phyloP scores from a whole-genome alignment of 148 eudicot genomes.

The Cornus controversa region DNA sequence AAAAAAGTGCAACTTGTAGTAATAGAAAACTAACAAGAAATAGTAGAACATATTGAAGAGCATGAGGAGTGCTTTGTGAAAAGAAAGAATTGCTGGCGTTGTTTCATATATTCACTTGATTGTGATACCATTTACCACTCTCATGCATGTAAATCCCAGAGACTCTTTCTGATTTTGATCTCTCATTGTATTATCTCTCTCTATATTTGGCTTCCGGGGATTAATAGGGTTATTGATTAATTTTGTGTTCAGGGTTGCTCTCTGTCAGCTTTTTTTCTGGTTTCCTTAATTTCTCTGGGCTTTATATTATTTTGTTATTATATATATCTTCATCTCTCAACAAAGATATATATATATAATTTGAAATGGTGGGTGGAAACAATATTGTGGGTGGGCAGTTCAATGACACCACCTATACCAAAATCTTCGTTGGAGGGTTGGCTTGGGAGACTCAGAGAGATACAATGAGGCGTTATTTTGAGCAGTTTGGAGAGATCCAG shows the following conservation, averaged over 20 bases:
- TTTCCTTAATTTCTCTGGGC: no score
- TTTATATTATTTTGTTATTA: no score
- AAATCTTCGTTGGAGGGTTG: conserved; percentile 39
- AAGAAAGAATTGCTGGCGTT: no score
- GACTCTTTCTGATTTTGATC: not conserved
- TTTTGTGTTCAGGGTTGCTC: conserved; percentile 1
- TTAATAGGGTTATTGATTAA: not conserved
- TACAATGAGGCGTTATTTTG: conserved; percentile 26
- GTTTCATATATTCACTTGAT: no score
- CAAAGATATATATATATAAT: conserved; percentile 1
- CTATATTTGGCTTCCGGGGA: not conserved
- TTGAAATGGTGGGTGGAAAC: conserved; percentile 8
- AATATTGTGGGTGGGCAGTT: conserved; percentile 4
- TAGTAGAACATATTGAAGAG: not conserved
- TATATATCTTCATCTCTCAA: no score
- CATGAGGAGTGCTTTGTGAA: no score
- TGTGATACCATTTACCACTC: not conserved
- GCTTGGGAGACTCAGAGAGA: conserved; percentile 38
- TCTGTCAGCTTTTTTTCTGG: not conserved
- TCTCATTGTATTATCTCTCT: not conserved
- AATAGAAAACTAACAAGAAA: not conserved
- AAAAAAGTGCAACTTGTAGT: conserved; percentile 14
- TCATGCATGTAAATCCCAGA: not conserved
- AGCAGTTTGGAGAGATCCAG: conserved; percentile 35
- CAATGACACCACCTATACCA: conserved; percentile 44